Percentiles rank a stretch among this genome's conserved stretches.
Conservation (phyloP, 148 eudicot species). For the Diospyros kaki region DNA sequence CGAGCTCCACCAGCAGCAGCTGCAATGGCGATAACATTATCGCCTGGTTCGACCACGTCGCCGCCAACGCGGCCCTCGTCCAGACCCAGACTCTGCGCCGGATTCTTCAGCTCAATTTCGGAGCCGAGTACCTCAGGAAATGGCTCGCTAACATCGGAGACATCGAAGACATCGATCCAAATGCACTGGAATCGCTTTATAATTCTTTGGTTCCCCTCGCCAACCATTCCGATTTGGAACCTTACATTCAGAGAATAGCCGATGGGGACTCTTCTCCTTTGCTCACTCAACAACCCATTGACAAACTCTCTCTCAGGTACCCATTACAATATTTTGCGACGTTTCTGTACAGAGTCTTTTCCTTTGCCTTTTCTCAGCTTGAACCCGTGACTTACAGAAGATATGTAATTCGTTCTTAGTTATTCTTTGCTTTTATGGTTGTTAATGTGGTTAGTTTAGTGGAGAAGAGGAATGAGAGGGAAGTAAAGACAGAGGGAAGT, state of each 20-base stretch:
- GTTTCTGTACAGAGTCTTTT: too few species aligned
- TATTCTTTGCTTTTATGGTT: too few species aligned
- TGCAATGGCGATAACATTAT: conserved; percentile 20
- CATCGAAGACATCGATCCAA: conserved; percentile 26
- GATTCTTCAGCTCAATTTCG: conserved; percentile 44
- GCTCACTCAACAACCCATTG: conserved; percentile 62
- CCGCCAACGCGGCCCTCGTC: conserved; percentile 33
- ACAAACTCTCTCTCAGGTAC: conserved; percentile 66
- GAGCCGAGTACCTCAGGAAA: conserved; percentile 50
- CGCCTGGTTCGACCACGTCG: conserved; percentile 48
- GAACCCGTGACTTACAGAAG: too few species aligned
- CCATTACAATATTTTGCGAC: too few species aligned
- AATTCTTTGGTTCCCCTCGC: conserved; percentile 56
- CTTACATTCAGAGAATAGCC: conserved; percentile 60
- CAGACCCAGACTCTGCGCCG: conserved; percentile 47
- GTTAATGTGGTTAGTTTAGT: too few species aligned
- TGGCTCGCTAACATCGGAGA: conserved; percentile 36
- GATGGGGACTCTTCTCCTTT: conserved; percentile 54
- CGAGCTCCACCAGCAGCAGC: neutral
- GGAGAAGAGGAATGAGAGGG: too few species aligned
- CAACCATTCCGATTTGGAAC: conserved; percentile 70
- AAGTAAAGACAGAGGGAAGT: too few species aligned
- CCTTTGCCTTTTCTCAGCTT: too few species aligned
- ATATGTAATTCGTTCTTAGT: too few species aligned
- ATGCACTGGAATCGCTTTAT: conserved; percentile 38